These are phyloP conservation scores for Penicillium frequentans DNA, from an alignment of 2,329 filamentous ascomycete species.

Conservation along the genomic window DNA sequence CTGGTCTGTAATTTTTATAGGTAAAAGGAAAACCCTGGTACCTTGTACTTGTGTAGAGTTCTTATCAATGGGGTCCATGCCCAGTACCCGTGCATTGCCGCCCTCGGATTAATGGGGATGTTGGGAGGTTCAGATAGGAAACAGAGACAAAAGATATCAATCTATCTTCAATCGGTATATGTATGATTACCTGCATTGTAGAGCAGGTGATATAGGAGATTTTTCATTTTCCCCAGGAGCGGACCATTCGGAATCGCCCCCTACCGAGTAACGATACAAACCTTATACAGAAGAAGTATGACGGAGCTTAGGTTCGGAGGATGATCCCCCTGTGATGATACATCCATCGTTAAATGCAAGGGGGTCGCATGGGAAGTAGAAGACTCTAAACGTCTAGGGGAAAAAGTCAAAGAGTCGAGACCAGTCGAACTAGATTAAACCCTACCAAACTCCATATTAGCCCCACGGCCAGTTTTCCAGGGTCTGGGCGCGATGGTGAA, in stretches of 20 bases:
- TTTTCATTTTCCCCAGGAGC: slow-evolving; percentile 4
- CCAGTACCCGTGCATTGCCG: neutral
- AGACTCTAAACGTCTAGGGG: no score
- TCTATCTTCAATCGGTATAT: neutral
- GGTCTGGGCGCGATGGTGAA: slow-evolving; percentile 10
- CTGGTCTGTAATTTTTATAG: neutral
- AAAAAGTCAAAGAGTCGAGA: neutral
- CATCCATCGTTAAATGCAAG: slow-evolving; percentile 21
- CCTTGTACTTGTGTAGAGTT: neutral
- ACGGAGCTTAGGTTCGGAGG: slow-evolving; percentile 10
- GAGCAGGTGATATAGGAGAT: slow-evolving; percentile 11
- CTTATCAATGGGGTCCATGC: slow-evolving; percentile 8
- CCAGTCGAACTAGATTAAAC: neutral
- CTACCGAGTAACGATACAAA: slow-evolving; percentile 21
- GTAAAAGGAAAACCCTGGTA: neutral
- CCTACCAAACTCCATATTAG: neutral
- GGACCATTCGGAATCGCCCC: slow-evolving; percentile 24
- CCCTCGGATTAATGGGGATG: neutral
- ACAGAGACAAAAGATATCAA: no score
- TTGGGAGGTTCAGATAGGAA: neutral
- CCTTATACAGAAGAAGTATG: slow-evolving; percentile 15
- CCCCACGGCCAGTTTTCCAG: neutral
- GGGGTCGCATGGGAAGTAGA: slow-evolving; percentile 12
- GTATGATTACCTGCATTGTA: neutral
- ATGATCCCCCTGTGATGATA: slow-evolving; percentile 17